These are phyloP conservation scores for Niebla homalea DNA, from an alignment of 495 filamentous ascomycete genomes.

Conservation along the genomic window DNA sequence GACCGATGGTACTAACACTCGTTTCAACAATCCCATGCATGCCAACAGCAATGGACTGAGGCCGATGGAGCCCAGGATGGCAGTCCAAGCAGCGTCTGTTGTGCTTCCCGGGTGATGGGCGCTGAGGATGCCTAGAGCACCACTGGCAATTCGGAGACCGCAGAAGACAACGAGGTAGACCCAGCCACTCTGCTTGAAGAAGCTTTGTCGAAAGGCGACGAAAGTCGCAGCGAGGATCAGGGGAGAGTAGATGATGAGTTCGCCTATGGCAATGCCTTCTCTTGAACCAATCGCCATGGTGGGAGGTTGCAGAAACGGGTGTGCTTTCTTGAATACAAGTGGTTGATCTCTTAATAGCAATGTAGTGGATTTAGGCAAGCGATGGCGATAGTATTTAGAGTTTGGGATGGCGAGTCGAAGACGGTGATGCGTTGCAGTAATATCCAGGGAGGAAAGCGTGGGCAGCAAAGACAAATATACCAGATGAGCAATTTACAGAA, in stretches of 20 bases:
- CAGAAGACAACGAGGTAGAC: slow-evolving; percentile 8
- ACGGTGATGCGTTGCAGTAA: too few species aligned
- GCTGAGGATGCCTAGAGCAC: slow-evolving; percentile 4
- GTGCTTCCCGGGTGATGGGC: neutral
- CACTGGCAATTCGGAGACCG: slow-evolving; percentile 7
- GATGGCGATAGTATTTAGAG: too few species aligned
- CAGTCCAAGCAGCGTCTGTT: slow-evolving; percentile 4
- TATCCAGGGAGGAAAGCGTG: too few species aligned
- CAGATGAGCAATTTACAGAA: too few species aligned
- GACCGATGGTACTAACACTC: slow-evolving; percentile 2
- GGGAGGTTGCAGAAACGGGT: neutral
- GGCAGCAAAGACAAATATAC: too few species aligned
- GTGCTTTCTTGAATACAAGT: too few species aligned
- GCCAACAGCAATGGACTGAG: slow-evolving; percentile 12
- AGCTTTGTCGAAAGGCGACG: slow-evolving; percentile 11
- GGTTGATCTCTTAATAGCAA: too few species aligned
- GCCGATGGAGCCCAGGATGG: slow-evolving; percentile 7
- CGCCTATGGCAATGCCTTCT: slow-evolving; percentile 11
- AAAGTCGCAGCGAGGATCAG: slow-evolving; percentile 2
- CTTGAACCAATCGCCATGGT: neutral
- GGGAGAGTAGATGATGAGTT: slow-evolving; percentile 10
- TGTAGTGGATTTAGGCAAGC: too few species aligned
- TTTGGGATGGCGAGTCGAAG: too few species aligned
- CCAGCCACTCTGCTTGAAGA: slow-evolving; percentile 7
- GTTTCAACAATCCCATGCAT: slow-evolving; percentile 7